These are phyloP conservation scores for Neurospora sp. DNA, from an alignment of 495 filamentous ascomycete genomes.

Conservation along the genomic window DNA sequence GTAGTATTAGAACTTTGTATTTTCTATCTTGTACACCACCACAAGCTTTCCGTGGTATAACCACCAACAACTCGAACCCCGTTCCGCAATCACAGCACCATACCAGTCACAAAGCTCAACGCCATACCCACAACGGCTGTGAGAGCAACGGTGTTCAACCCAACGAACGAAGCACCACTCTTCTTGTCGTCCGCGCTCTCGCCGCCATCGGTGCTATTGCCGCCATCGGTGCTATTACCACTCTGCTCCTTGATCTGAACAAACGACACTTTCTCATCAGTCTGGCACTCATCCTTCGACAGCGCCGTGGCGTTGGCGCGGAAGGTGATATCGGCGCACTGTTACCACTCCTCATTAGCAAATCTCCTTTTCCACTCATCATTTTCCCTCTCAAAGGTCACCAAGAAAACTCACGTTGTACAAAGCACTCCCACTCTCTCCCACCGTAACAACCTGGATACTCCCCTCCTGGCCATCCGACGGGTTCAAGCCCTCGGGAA, in stretches of 20 bases:
- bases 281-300: conserved; percentile 35
- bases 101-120: conserved; percentile 36
- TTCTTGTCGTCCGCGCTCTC: neutral
- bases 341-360: neutral
- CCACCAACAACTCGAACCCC: neutral
- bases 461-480: conserved; percentile 41
- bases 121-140: conserved; percentile 45
- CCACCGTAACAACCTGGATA: conserved; percentile 49
- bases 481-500: conserved; percentile 31
- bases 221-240: neutral
- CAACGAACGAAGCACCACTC: conserved; percentile 5
- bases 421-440: conserved; percentile 35
- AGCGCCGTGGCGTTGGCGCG: conserved; percentile 30
- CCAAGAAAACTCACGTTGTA: conserved; percentile 45
- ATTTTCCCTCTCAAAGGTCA: neutral
- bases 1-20: neutral
- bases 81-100: conserved; percentile 10
- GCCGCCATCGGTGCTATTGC: neutral
- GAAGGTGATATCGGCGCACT: conserved; percentile 59
- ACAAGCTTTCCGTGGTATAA: neutral
- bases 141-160: conserved; percentile 26
- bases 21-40: neutral
- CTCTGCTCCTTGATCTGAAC: conserved; percentile 9
- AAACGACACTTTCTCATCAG: conserved; percentile 27
- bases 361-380: neutral